Percentiles rank a stretch among this genome's conserved stretches.
These are phyloP conservation scores for Spergularia marina DNA, from an alignment of 148 eudicot species.

Conservation along the genomic window DNA sequence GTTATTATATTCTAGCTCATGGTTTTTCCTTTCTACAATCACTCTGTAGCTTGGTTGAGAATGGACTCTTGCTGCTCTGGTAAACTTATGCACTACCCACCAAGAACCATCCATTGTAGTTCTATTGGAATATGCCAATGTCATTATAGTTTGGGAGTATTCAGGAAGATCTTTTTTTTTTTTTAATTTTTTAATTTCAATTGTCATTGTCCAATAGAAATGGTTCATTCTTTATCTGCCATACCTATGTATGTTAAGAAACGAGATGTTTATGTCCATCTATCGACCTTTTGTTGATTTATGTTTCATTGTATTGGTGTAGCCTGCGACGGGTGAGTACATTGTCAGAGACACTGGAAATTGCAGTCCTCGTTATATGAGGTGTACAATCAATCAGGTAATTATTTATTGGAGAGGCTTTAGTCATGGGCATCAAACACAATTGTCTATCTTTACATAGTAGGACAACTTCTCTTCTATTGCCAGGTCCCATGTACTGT, in stretches of 20 bases:
- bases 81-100: too few relatives aligned
- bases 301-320: slow-evolving; percentile 14
- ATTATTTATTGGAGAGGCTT: slow-evolving; percentile 4
- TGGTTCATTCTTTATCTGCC: background rate
- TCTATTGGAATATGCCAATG: too few relatives aligned
- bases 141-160: too few relatives aligned
- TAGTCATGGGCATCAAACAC: background rate
- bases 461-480: slow-evolving; percentile 11
- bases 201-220: background rate
- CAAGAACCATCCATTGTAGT: too few relatives aligned
- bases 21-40: background rate
- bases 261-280: background rate
- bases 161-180: background rate
- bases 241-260: background rate
- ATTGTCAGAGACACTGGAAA: slow-evolving; percentile 93
- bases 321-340: slow-evolving; percentile 92
- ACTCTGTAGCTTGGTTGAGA: background rate
- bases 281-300: background rate
- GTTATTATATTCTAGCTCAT: background rate
- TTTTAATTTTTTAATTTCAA: background rate
- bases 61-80: too few relatives aligned
- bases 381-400: slow-evolving; percentile 97
- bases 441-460: slow-evolving; percentile 3
- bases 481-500: slow-evolving; percentile 77
- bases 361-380: slow-evolving; percentile 94